phyloP scores from a whole-genome alignment of 2,329 filamentous ascomycete species.

The Pestalotiopsis sp. region DNA sequence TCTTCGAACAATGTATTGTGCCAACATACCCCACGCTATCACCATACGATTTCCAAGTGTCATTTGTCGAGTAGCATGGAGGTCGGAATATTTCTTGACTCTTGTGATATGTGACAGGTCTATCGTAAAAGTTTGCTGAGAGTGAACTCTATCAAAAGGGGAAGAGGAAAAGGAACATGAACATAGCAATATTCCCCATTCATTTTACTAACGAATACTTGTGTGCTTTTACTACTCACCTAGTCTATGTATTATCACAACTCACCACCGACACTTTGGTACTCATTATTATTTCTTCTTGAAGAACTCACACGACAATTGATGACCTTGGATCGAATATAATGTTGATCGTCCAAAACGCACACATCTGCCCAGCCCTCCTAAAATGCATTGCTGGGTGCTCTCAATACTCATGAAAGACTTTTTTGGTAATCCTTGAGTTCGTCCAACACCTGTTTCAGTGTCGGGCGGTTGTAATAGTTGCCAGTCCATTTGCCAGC shows the following conservation, averaged over 20 bases:
- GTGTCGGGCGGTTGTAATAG: conserved; percentile 49
- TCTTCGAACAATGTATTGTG: no score
- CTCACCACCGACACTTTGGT: background rate
- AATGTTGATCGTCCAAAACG: background rate
- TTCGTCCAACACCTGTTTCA: conserved; percentile 44
- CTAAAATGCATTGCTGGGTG: conserved; percentile 7
- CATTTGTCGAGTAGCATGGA: background rate
- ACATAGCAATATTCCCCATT: no score
- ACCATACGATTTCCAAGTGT: no score
- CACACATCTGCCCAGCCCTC: background rate
- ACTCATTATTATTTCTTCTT: background rate
- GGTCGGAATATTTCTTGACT: background rate
- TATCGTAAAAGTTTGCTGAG: background rate
- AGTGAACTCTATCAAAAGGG: background rate
- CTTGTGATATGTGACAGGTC: background rate
- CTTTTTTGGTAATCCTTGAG: conserved; percentile 22
- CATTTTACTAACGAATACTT: no score
- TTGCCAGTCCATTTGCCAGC: conserved; percentile 53
- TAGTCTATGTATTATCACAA: no score
- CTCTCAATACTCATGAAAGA: background rate
- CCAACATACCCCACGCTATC: no score
- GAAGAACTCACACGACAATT: background rate
- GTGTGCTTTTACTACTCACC: no score
- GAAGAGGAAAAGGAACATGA: no score
- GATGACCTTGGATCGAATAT: background rate